These are phyloP conservation scores for Chrysosphaeria jannelii DNA, from an alignment of 2,329 filamentous ascomycete species.

Conservation along the genomic window DNA sequence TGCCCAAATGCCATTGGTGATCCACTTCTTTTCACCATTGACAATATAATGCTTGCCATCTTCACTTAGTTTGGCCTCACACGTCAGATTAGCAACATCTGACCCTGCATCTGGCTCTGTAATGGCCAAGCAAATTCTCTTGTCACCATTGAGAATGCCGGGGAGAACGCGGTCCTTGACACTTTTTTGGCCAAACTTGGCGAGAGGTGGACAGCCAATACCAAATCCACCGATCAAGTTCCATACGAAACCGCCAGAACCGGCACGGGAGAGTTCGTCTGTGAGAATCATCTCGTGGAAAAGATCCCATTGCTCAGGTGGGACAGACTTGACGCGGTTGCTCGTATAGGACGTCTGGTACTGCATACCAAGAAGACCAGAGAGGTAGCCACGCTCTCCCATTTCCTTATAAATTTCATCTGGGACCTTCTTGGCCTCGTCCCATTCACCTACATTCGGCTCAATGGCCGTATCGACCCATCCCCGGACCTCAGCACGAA, in stretches of 20 bases:
- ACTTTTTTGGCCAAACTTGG: slow-evolving; percentile 71
- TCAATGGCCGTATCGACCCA: slow-evolving; percentile 80
- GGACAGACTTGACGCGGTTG: slow-evolving; percentile 44
- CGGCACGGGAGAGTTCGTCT: slow-evolving; percentile 71
- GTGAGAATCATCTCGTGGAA: slow-evolving; percentile 95
- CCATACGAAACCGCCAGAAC: slow-evolving; percentile 85
- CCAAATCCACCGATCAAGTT: slow-evolving; percentile 90
- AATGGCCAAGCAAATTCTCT: slow-evolving; percentile 91
- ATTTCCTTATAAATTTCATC: slow-evolving; percentile 81
- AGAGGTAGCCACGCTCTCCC: slow-evolving; percentile 74
- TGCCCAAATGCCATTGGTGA: slow-evolving; percentile 87
- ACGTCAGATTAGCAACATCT: slow-evolving; percentile 84
- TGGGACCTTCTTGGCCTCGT: slow-evolving; percentile 76
- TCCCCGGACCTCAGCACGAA: slow-evolving; percentile 69
- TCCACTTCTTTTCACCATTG: slow-evolving; percentile 99
- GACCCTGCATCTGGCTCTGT: slow-evolving; percentile 88
- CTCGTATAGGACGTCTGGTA: slow-evolving; percentile 51
- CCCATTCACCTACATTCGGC: slow-evolving; percentile 84
- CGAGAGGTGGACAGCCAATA: slow-evolving; percentile 70
- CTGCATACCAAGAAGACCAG: slow-evolving; percentile 62
- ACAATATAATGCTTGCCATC: slow-evolving; percentile 99
- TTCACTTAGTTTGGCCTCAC: slow-evolving; percentile 78
- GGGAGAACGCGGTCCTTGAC: slow-evolving; percentile 72
- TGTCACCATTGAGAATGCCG: slow-evolving; percentile 67
- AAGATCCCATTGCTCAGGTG: slow-evolving; percentile 77